Base-by-base conservation (phyloP, 2,329 filamentous ascomycete genomes). In the Diplodia corticola region DNA sequence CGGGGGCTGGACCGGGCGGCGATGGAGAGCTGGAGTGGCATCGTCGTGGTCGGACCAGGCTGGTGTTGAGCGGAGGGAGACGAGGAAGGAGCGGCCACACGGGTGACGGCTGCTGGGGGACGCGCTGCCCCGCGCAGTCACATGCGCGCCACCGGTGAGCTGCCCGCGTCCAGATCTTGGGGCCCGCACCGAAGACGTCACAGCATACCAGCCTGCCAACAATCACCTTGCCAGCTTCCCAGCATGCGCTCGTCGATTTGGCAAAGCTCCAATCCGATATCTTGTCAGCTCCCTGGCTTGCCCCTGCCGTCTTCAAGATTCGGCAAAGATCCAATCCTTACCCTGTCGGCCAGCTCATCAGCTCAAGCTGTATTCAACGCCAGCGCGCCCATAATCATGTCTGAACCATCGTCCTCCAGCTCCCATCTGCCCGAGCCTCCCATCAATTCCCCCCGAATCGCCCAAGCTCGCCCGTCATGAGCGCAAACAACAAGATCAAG, bases 71-170 rank as follows among this genome's bases (percentile, higher is more conserved):
- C 6, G 20, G 40, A 20, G 6, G 10, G 40, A 5, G 6, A 20
- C n/a, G 37, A 17, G 15, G 37, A 40, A 17, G 15, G 13, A 40
- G 37, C 37, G 13, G 13, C 15, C 37, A n/a, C n/a, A n/a, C n/a
- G n/a, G n/a, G n/a, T n/a, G n/a, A n/a, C n/a, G n/a, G n/a, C n/a
- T n/a, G n/a, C n/a, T n/a, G 2, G 15, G 37, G 13, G 28, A 48
- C 55, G 57, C 57, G 44, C 40, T 40, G 13, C 44, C n/a, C 44
- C 57, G 57, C 57, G 26, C 20, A n/a, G 35, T 61, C 57, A 61
- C 57, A 46, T n/a, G 40, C 10, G 7, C n/a, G 12, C 5, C n/a
- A 37, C 26, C 53, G 13, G 50, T 4, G 13, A 17, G 5, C 33
- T 6, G 22, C 1, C 55, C 40, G 30, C 17, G 55, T 10, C 57